These are phyloP conservation scores for Picea engelmannii DNA, from an alignment of 83 land plant species.

Conservation along the genomic window DNA sequence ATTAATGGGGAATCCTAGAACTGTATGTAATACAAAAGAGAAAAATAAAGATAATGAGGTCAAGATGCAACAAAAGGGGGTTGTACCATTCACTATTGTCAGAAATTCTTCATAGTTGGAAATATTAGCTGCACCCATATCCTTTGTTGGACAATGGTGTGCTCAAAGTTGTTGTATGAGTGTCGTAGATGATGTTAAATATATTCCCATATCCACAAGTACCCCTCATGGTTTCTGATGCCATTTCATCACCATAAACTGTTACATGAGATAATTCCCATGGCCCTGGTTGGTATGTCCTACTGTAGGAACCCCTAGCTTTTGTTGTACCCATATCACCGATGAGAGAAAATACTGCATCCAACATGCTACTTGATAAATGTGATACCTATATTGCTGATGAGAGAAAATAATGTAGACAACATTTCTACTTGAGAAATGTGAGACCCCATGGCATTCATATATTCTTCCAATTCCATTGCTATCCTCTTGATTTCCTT, in stretches of 20 bases:
- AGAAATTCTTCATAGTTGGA: slow-evolving; percentile 21
- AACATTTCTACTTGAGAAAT: no score
- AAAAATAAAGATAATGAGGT: slow-evolving; percentile 7
- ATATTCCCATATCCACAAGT: slow-evolving; percentile 43
- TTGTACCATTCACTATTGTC: slow-evolving; percentile 29
- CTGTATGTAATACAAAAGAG: no score
- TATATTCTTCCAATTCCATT: no score
- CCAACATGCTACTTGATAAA: no score
- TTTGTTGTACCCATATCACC: no score
- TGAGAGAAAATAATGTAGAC: no score
- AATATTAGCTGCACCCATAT: slow-evolving; percentile 18
- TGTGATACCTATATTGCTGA: no score
- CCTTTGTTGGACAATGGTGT: slow-evolving; percentile 26
- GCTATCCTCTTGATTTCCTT: no score
- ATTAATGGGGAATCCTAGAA: no score
- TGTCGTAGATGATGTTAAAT: slow-evolving; percentile 27
- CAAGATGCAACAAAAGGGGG: slow-evolving; percentile 35
- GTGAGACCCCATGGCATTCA: no score
- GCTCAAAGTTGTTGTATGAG: slow-evolving; percentile 24
- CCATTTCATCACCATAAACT: slow-evolving; percentile 64
- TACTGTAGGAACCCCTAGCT: no score
- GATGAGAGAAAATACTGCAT: no score
- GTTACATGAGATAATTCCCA: slow-evolving; percentile 63
- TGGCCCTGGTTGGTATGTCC: slow-evolving; percentile 4
- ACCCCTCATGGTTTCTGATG: slow-evolving; percentile 49